Percentiles rank a stretch among this genome's conserved stretches.
Evolutionary conservation across 768 basidiomycete species (phyloP).

Genomic region (Phlegmacium glaucopus): DNA sequence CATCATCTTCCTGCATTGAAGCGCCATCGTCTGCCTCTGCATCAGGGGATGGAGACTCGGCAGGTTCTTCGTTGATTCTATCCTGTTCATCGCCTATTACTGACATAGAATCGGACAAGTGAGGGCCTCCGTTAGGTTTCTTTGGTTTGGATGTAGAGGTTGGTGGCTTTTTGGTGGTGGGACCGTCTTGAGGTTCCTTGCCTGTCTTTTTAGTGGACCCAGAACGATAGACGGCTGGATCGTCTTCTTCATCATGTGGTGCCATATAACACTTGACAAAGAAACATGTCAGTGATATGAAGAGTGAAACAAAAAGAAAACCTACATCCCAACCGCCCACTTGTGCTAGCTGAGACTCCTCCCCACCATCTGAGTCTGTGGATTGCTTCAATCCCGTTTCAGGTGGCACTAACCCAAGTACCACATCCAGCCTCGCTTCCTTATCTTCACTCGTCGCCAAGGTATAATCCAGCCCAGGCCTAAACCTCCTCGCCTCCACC

Average conservation of each 20-base stretch:
- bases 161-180: constrained; percentile 2
- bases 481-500: constrained; percentile 83
- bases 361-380: constrained; percentile 21
- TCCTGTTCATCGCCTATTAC: constrained; percentile 12
- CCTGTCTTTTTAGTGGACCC: constrained; percentile 43
- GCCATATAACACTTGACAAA: constrained; percentile 83
- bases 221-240: constrained; percentile 89
- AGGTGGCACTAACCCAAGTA: constrained; percentile 81
- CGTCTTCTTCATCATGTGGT: constrained; percentile 91
- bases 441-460: constrained; percentile 84
- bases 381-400: constrained; percentile 22
- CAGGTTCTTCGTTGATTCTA: constrained; percentile 30
- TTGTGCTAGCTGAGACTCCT: constrained; percentile 67
- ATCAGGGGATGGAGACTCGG: constrained; percentile 50
- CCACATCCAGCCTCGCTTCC: constrained; percentile 81
- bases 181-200: constrained; percentile 14
- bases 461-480: constrained; percentile 93
- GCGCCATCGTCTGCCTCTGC: constrained; percentile 5
- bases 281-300: constrained; percentile 3
- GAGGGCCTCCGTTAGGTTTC: not conserved
- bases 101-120: not conserved
- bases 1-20: constrained; percentile 21
- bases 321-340: constrained; percentile 95
- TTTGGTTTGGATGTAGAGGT: constrained; percentile 4
- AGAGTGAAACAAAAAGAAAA: constrained; percentile 8